Evolutionary conservation across 1,284 basidiomycete species (phyloP).

Genomic region (Cryptococcus jaspeensis): DNA sequence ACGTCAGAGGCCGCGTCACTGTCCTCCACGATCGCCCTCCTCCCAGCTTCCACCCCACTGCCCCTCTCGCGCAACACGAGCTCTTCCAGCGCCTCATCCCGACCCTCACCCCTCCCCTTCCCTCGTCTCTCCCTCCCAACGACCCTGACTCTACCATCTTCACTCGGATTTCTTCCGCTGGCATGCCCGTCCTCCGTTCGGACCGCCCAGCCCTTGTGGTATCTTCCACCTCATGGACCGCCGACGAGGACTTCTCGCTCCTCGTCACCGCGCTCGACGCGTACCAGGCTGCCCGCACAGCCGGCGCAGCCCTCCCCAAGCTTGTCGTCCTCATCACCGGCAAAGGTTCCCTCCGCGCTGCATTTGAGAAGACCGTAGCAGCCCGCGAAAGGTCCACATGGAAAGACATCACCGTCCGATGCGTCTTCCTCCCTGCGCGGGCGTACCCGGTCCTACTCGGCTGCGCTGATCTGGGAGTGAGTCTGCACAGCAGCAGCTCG

Average conservation of each 20-base stretch:
- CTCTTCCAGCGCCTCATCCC: conserved; percentile 60
- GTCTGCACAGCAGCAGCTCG: conserved; percentile 85
- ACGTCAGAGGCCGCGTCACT: conserved; percentile 66
- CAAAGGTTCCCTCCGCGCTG: conserved; percentile 73
- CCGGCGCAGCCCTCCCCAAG: conserved; percentile 60
- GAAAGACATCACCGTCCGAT: conserved; percentile 78
- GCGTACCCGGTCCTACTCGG: conserved; percentile 86
- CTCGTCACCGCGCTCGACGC: conserved; percentile 73
- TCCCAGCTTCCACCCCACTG: conserved; percentile 68
- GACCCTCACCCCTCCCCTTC: conserved; percentile 30
- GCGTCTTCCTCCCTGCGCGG: conserved; percentile 80
- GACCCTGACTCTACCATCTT: conserved; percentile 26
- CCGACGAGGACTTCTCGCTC: conserved; percentile 91
- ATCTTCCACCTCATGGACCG: conserved; percentile 94
- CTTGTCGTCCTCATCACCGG: conserved; percentile 86
- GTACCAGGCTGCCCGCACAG: conserved; percentile 28
- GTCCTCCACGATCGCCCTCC: conserved; percentile 88
- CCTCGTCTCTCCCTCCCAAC: conserved; percentile 45
- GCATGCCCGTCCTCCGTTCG: conserved; percentile 53
- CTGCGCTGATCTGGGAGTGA: conserved; percentile 87
- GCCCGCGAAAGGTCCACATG: conserved; percentile 61
- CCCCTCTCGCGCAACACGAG: conserved; percentile 69
- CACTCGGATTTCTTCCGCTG: conserved; percentile 20
- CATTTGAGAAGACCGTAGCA: conserved; percentile 69
- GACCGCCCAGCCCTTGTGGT: conserved; percentile 84